Conservation (phyloP, 1,139 yeast genomes). For the Scheffersomyces illinoinensis region DNA sequence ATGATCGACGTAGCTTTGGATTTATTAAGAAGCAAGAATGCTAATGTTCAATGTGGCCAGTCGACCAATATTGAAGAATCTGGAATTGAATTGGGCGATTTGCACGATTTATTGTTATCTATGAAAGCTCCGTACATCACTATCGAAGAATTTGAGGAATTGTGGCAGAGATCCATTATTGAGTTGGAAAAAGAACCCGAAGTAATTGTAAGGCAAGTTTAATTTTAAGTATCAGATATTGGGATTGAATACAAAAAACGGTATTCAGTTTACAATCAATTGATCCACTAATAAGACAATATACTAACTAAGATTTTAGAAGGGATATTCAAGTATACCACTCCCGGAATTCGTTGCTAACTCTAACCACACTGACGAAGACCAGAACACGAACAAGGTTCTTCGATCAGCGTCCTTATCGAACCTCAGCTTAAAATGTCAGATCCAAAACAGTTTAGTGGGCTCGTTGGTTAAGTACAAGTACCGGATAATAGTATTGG, state of each 20-base stretch:
- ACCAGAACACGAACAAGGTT: constrained; percentile 41
- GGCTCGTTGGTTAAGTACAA: constrained; percentile 50
- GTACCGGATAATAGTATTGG: constrained; percentile 27
- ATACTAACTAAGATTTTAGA: constrained; percentile 30
- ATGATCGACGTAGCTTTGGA: constrained; percentile 70
- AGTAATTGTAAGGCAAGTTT: constrained; percentile 83
- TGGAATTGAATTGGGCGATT: constrained; percentile 53
- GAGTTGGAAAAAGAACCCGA: constrained; percentile 75
- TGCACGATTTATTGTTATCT: constrained; percentile 59
- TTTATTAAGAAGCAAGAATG: constrained; percentile 68
- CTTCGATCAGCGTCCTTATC: constrained; percentile 75
- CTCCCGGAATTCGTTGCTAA: constrained; percentile 20
- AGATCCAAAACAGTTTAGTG: constrained; percentile 54
- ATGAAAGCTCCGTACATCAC: constrained; percentile 61
- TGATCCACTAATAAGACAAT: constrained; percentile 1
- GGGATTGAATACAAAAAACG: background rate
- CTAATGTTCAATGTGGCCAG: constrained; percentile 65
- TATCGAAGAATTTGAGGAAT: constrained; percentile 75
- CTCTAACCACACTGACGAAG: constrained; percentile 34
- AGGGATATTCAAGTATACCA: constrained; percentile 28
- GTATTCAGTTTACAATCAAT: background rate
- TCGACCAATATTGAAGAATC: constrained; percentile 43
- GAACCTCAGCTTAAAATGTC: constrained; percentile 63
- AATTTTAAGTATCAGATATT: constrained; percentile 3
- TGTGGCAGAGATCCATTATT: constrained; percentile 69